These are phyloP conservation scores for Anthracocystis setariae DNA, from an alignment of 1,284 basidiomycete genomes.

Conservation along the genomic window DNA sequence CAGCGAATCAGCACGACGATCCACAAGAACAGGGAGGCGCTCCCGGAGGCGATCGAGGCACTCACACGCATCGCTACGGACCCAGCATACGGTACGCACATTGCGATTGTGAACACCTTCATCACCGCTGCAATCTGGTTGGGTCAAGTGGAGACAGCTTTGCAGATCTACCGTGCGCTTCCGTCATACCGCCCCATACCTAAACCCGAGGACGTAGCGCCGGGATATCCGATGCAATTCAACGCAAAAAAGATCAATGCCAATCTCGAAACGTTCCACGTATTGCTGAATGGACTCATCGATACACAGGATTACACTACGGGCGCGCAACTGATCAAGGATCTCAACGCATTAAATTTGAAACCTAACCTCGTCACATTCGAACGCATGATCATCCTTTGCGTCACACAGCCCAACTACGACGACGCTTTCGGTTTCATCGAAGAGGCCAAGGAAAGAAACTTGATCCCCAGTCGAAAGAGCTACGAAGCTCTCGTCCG, in stretches of 20 bases:
- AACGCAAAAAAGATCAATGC: no score
- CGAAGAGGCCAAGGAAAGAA: conserved; percentile 49
- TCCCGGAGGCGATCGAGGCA: conserved; percentile 25
- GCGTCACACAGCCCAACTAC: conserved; percentile 46
- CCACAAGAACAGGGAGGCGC: conserved; percentile 8
- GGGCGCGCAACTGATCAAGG: conserved; percentile 33
- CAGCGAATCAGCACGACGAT: conserved; percentile 33
- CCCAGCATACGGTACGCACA: conserved; percentile 15
- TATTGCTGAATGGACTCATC: conserved; percentile 44
- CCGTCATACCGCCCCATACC: conserved; percentile 7
- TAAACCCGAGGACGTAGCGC: neutral
- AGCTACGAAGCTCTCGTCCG: conserved; percentile 54
- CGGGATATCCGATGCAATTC: neutral
- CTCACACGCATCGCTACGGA: conserved; percentile 15
- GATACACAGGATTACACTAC: conserved; percentile 25
- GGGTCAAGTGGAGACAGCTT: conserved; percentile 24
- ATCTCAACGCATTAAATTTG: conserved; percentile 21
- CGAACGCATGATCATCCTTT: conserved; percentile 53
- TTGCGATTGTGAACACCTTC: conserved; percentile 32
- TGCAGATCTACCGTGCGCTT: conserved; percentile 40
- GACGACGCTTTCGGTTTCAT: conserved; percentile 55
- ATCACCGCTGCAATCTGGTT: conserved; percentile 36
- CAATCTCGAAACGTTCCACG: conserved; percentile 46
- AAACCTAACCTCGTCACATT: conserved; percentile 42
- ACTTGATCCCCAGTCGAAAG: conserved; percentile 39